A percentile compares a stretch with the other conserved stretches of the same genome.
Conservation (phyloP, 345 rosid species). For the Arabis hirsuta region DNA sequence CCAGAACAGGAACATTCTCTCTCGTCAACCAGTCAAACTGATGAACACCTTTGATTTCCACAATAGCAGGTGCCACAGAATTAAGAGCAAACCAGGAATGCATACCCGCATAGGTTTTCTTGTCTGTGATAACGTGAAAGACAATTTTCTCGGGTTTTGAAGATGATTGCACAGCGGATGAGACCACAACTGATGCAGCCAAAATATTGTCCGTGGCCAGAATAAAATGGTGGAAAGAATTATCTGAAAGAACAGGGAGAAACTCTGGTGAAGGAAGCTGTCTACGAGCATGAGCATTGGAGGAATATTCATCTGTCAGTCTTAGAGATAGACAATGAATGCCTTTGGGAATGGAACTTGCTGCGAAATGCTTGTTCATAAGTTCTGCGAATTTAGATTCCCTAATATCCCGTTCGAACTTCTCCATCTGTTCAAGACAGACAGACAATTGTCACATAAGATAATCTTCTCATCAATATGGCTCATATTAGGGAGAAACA, state of each 20-base stretch:
- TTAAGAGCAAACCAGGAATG: constrained; percentile 99
- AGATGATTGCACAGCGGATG: constrained; percentile 87
- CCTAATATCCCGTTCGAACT: constrained; percentile 80
- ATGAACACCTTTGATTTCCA: constrained; percentile 96
- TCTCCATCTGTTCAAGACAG: constrained; percentile 76
- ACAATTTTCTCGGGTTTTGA: constrained; percentile 88
- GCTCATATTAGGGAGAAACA: constrained; percentile 10
- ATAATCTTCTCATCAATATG: constrained; percentile 9
- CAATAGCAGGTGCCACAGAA: constrained; percentile 81
- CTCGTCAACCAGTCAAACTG: constrained; percentile 99
- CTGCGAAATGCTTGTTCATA: constrained; percentile 99
- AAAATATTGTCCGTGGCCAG: constrained; percentile 92
- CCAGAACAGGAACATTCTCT: constrained; percentile 99
- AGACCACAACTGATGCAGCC: constrained; percentile 99
- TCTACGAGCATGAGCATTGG: constrained; percentile 97
- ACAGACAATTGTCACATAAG: constrained; percentile 16
- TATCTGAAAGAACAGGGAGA: constrained; percentile 93
- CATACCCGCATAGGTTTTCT: constrained; percentile 99
- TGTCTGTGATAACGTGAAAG: constrained; percentile 96
- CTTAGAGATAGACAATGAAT: constrained; percentile 95
- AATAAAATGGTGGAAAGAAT: constrained; percentile 83
- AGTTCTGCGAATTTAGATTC: constrained; percentile 93
- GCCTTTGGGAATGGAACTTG: constrained; percentile 97
- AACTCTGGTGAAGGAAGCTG: constrained; percentile 98
- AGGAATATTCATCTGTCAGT: constrained; percentile 97